These are phyloP conservation scores for Earliella scabrosa DNA, from an alignment of 1,284 basidiomycete species.

Conservation along the genomic window DNA sequence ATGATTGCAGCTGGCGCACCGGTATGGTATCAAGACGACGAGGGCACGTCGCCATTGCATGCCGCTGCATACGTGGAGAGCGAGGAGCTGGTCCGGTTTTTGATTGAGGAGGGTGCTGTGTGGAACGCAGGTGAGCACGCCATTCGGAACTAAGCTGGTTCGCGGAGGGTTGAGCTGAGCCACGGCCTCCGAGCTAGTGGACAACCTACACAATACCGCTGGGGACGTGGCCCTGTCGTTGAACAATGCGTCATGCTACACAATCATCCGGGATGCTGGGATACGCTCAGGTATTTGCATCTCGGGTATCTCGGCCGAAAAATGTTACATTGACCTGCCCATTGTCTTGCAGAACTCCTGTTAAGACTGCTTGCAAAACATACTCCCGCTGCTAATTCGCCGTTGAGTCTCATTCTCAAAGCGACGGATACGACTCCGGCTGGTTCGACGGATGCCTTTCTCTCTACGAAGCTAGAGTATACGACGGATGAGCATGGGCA, in stretches of 20 bases:
- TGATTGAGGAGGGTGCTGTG: slow-evolving; percentile 84
- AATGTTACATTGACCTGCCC: neutral
- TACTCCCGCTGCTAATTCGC: slow-evolving; percentile 36
- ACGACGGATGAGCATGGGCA: slow-evolving; percentile 77
- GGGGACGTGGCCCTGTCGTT: slow-evolving; percentile 88
- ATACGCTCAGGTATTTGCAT: slow-evolving; percentile 72
- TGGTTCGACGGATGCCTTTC: slow-evolving; percentile 77
- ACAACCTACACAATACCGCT: slow-evolving; percentile 79
- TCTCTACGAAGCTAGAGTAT: slow-evolving; percentile 76
- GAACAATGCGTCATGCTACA: slow-evolving; percentile 78
- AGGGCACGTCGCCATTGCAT: slow-evolving; percentile 85
- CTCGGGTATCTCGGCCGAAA: slow-evolving; percentile 1
- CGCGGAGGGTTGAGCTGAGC: too few relatives aligned
- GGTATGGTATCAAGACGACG: slow-evolving; percentile 89
- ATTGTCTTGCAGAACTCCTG: slow-evolving; percentile 57
- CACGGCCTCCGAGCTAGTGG: too few relatives aligned
- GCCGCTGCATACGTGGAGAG: slow-evolving; percentile 85
- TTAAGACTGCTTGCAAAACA: slow-evolving; percentile 61
- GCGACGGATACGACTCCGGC: slow-evolving; percentile 69
- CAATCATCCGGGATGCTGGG: slow-evolving; percentile 82
- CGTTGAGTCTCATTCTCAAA: slow-evolving; percentile 56
- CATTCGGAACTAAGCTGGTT: too few relatives aligned
- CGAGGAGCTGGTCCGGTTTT: slow-evolving; percentile 59
- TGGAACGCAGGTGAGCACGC: slow-evolving; percentile 84
- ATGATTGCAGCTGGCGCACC: slow-evolving; percentile 80